Evolutionary conservation across 352 stramenopile genomes (phyloP).

Genomic region (Globisporangium perplexum): DNA sequence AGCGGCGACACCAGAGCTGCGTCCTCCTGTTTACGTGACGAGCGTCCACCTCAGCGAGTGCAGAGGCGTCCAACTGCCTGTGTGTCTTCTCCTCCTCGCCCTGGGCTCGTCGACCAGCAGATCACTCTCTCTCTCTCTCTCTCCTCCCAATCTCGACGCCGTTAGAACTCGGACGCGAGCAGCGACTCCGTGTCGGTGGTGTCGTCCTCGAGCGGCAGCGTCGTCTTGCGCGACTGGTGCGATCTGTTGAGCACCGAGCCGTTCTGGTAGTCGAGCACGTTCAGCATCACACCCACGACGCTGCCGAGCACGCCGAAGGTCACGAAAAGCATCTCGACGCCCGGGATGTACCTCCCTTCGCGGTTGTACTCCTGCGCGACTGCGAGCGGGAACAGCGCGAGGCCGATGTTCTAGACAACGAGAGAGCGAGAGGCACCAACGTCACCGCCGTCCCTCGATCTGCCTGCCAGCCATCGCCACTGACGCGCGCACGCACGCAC

Average conservation of each 20-base stretch:
- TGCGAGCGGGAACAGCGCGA: conserved; percentile 69
- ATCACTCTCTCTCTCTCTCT: too few species aligned
- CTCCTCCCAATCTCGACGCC: not conserved
- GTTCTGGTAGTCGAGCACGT: conserved; percentile 74
- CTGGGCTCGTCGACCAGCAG: too few species aligned
- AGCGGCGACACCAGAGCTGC: too few species aligned
- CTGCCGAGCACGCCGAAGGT: conserved; percentile 69
- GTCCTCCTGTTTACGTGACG: too few species aligned
- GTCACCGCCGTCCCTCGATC: not conserved
- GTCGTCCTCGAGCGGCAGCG: conserved; percentile 48
- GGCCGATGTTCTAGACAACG: conserved; percentile 59
- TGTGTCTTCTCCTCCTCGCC: too few species aligned
- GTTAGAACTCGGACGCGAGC: conserved; percentile 49
- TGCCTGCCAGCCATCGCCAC: not conserved
- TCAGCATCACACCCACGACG: conserved; percentile 64
- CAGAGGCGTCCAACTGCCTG: too few species aligned
- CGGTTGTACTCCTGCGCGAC: conserved; percentile 74
- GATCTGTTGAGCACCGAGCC: conserved; percentile 69
- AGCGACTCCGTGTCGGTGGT: conserved; percentile 51
- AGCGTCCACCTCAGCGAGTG: too few species aligned
- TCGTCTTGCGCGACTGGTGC: conserved; percentile 28
- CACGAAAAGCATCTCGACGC: conserved; percentile 79
- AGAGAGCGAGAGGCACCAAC: not conserved
- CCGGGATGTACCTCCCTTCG: conserved; percentile 68
- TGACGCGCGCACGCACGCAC: conserved; percentile 21